Percentiles rank a stretch among this genome's conserved stretches.
Evolutionary conservation across 208 protist genomes (phyloP).

Genomic region (Leishmania braziliensis): DNA sequence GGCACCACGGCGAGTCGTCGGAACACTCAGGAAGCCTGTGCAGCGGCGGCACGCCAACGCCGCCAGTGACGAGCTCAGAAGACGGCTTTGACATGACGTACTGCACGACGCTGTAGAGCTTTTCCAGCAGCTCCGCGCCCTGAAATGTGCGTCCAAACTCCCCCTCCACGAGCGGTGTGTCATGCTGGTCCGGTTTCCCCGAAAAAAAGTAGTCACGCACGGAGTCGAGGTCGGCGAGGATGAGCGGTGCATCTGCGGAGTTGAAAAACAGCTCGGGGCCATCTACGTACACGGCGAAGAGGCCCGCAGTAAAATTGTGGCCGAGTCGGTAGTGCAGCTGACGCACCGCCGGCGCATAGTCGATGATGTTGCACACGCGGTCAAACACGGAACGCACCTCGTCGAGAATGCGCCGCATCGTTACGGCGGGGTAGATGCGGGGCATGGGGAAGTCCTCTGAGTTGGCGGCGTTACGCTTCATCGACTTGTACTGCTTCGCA

Average conservation of each 20-base stretch:
- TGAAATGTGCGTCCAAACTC: not conserved
- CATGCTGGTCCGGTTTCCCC: not conserved
- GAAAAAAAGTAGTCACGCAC: constrained; percentile 39
- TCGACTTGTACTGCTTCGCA: constrained; percentile 33
- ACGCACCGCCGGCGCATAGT: constrained; percentile 21
- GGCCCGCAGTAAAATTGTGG: constrained; percentile 40
- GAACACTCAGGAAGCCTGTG: constrained; percentile 47
- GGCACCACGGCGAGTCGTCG: constrained; percentile 66
- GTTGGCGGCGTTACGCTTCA: constrained; percentile 21
- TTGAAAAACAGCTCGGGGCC: constrained; percentile 42
- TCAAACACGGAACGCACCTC: constrained; percentile 5
- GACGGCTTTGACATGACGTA: constrained; percentile 65
- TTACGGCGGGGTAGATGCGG: constrained; percentile 27
- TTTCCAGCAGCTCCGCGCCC: constrained; percentile 31
- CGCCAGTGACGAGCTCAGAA: constrained; percentile 43
- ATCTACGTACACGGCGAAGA: constrained; percentile 52
- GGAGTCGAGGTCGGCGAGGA: constrained; percentile 43
- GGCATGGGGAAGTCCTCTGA: constrained; percentile 15
- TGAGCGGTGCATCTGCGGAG: constrained; percentile 36
- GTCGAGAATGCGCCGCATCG: constrained; percentile 28
- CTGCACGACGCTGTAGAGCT: constrained; percentile 52
- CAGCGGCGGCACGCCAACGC: constrained; percentile 55
- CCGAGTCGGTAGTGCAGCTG: constrained; percentile 36
- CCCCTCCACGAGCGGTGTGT: not conserved
- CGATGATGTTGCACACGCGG: constrained; percentile 14